Conservation (phyloP, 495 filamentous ascomycete species). For the Lepraria neglecta region DNA sequence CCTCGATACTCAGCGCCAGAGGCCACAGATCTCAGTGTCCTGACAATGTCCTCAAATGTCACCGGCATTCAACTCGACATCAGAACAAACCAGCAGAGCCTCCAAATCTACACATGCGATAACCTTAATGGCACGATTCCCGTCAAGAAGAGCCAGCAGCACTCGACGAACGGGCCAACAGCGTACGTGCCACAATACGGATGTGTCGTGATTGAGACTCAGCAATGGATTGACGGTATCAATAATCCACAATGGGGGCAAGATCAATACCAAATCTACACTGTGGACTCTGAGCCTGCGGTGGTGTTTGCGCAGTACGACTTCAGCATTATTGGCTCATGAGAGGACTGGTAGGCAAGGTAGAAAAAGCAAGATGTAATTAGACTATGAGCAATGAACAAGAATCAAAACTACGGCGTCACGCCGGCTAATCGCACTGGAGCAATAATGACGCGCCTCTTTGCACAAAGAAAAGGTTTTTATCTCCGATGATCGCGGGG, state of each 20-base stretch:
- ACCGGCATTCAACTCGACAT: conserved; percentile 69
- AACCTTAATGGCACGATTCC: conserved; percentile 60
- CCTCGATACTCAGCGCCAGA: conserved; percentile 53
- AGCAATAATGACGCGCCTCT: too few relatives aligned
- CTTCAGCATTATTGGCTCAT: conserved; percentile 22
- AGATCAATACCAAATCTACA: conserved; percentile 31
- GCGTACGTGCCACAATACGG: conserved; percentile 54
- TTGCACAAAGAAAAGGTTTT: too few relatives aligned
- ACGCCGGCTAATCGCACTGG: too few relatives aligned
- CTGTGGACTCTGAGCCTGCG: conserved; percentile 22
- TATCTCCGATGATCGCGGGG: background rate
- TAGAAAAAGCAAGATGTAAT: background rate
- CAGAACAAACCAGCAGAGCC: conserved; percentile 65
- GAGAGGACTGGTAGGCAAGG: background rate
- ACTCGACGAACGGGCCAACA: conserved; percentile 38
- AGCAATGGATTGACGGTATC: conserved; percentile 76
- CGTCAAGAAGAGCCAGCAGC: conserved; percentile 48
- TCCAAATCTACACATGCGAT: conserved; percentile 74
- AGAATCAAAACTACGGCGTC: too few relatives aligned
- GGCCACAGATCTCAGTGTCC: conserved; percentile 54
- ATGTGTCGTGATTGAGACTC: conserved; percentile 45
- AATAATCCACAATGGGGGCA: conserved; percentile 75
- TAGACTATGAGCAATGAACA: background rate
- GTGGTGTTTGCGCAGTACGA: conserved; percentile 28
- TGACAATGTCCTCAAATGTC: conserved; percentile 50